A percentile compares a stretch with the other conserved stretches of the same genome.
Evolutionary conservation across 805 yeast species (phyloP).

Genomic region (Metschnikowia noctiluminum): DNA sequence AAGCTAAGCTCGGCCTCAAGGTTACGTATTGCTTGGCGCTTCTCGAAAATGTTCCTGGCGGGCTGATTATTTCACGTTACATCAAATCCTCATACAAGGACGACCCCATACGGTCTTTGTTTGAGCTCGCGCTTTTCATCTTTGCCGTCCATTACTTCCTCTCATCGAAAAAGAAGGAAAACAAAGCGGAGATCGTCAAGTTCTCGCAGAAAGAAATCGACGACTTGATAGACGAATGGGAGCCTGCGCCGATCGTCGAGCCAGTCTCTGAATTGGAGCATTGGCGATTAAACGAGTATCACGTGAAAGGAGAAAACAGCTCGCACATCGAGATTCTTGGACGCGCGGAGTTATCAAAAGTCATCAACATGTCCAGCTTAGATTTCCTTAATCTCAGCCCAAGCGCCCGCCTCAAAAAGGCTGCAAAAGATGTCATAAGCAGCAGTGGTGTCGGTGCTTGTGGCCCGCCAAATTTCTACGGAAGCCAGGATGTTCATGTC

Average conservation of each 20-base stretch:
- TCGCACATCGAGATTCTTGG: conserved; percentile 32
- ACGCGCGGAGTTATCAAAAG: conserved; percentile 27
- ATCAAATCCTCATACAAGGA: conserved; percentile 83
- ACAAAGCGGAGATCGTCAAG: conserved; percentile 66
- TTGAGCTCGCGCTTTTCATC: conserved; percentile 72
- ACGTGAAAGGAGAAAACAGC: conserved; percentile 54
- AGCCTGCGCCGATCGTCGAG: conserved; percentile 77
- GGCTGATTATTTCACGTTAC: conserved; percentile 59
- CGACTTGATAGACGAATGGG: conserved; percentile 86
- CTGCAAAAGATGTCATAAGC: conserved; percentile 56
- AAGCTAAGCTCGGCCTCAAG: conserved; percentile 30
- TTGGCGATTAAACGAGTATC: conserved; percentile 64
- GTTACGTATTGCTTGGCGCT: conserved; percentile 35
- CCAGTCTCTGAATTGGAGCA: conserved; percentile 48
- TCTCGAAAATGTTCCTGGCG: conserved; percentile 51
- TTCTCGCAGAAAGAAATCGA: conserved; percentile 66
- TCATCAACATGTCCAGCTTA: conserved; percentile 64
- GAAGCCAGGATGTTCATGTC: conserved; percentile 88
- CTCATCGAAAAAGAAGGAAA: conserved; percentile 72
- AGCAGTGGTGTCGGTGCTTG: conserved; percentile 95
- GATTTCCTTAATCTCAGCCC: conserved; percentile 68
- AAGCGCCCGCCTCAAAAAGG: conserved; percentile 43
- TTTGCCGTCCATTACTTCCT: conserved; percentile 83
- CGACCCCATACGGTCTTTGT: conserved; percentile 85
- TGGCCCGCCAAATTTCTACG: conserved; percentile 97